Evolutionary conservation across 106 monocot species (phyloP).

Genomic region (Acorus calamus): DNA sequence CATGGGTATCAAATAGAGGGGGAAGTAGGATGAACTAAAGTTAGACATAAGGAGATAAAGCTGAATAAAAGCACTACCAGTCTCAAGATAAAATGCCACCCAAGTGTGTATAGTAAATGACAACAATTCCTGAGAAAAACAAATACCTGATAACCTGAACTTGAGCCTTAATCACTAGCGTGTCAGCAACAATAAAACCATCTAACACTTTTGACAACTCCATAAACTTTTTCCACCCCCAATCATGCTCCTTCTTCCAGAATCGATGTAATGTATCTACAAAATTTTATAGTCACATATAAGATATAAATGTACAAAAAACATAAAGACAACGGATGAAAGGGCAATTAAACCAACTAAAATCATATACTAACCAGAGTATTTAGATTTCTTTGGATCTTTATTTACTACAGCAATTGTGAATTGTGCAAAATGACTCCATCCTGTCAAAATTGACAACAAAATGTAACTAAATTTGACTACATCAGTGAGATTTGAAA

Average conservation of each 20-base stretch:
- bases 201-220: conserved; percentile 75
- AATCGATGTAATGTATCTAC: conserved; percentile 90
- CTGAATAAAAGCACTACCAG: too few species aligned
- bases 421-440: conserved; percentile 96
- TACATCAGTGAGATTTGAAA: too few species aligned
- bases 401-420: conserved; percentile 92
- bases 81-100: too few species aligned
- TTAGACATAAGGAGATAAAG: conserved; percentile 14
- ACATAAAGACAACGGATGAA: neutral
- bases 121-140: neutral
- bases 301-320: conserved; percentile 4
- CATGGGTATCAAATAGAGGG: too few species aligned
- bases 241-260: conserved; percentile 98
- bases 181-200: conserved; percentile 70
- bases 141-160: conserved; percentile 94
- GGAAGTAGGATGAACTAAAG: conserved; percentile 2
- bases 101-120: too few species aligned
- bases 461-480: neutral
- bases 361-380: conserved; percentile 52
- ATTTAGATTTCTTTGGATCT: conserved; percentile 94
- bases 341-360: neutral
- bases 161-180: conserved; percentile 87
- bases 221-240: conserved; percentile 99
- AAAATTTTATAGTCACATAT: conserved; percentile 15
- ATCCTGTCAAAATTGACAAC: conserved; percentile 46